A percentile compares a stretch with the other conserved stretches of the same genome.
Conservation (phyloP, 2,329 filamentous ascomycete genomes). For the Ceratocystis destructans region DNA sequence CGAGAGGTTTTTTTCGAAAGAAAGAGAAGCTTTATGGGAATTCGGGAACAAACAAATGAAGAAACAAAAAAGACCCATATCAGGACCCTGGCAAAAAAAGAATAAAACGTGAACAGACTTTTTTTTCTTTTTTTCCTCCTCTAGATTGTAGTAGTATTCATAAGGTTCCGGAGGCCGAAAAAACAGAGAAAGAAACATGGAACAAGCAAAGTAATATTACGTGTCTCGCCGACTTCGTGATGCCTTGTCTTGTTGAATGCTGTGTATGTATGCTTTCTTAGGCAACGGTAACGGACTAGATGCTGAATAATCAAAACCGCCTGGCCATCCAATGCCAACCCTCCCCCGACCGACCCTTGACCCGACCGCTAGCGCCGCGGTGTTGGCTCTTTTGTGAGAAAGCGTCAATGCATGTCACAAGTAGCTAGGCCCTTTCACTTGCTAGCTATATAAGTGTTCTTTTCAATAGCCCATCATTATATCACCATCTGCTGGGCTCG, state of each 20-base stretch:
- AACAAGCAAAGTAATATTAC: slow-evolving; percentile 3
- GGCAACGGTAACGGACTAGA: too few species aligned
- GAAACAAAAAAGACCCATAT: slow-evolving; percentile 17
- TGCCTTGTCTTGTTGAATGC: neutral
- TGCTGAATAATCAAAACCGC: too few species aligned
- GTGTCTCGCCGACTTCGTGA: neutral
- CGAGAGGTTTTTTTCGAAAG: slow-evolving; percentile 17
- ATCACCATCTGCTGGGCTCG: too few species aligned
- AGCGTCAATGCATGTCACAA: too few species aligned
- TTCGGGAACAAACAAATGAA: slow-evolving; percentile 16
- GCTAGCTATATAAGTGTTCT: too few species aligned
- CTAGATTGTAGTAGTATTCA: neutral
- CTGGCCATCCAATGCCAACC: too few species aligned
- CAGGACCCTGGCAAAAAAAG: slow-evolving; percentile 15
- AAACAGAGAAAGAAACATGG: slow-evolving; percentile 22
- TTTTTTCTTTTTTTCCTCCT: slow-evolving; percentile 8
- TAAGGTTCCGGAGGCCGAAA: slow-evolving; percentile 16
- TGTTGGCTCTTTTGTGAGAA: too few species aligned
- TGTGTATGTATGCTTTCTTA: neutral
- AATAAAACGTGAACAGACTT: slow-evolving; percentile 16
- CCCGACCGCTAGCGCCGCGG: too few species aligned
- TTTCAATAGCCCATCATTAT: too few species aligned
- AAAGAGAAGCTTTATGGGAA: slow-evolving; percentile 15
- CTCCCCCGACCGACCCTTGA: too few species aligned
- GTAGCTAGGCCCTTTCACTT: too few species aligned